Evolutionary conservation across 192 early-diverging fungal species (phyloP).

Genomic region (Gonapodya prolifera): DNA sequence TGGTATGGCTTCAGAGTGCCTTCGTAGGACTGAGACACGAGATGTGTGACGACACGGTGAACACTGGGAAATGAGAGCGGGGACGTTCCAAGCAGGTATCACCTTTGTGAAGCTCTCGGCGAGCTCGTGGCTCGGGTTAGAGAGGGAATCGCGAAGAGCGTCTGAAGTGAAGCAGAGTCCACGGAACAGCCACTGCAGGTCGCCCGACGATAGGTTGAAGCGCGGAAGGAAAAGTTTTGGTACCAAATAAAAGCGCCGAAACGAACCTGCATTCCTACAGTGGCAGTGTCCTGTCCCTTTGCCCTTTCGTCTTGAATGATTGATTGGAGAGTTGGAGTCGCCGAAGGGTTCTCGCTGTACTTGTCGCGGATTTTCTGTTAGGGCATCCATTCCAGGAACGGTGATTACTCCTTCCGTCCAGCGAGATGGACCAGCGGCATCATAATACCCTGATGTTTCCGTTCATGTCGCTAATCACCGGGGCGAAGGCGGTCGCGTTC

Average conservation of each 20-base stretch:
- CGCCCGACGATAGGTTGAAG: too few relatives aligned
- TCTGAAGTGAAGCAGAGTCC: background rate
- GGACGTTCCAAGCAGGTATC: too few relatives aligned
- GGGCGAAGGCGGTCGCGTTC: constrained; percentile 56
- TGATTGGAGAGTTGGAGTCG: constrained; percentile 67
- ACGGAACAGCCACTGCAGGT: background rate
- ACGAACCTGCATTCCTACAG: constrained; percentile 78
- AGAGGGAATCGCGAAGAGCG: background rate
- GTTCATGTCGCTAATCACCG: constrained; percentile 85
- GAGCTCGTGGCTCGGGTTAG: background rate
- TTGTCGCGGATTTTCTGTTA: constrained; percentile 69
- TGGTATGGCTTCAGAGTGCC: constrained; percentile 57
- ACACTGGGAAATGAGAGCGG: too few relatives aligned
- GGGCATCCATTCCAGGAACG: background rate
- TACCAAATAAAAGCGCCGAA: too few relatives aligned
- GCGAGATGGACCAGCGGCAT: background rate
- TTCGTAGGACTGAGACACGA: constrained; percentile 53
- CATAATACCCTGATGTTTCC: constrained; percentile 68
- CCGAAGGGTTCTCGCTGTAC: constrained; percentile 47
- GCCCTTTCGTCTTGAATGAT: constrained; percentile 57
- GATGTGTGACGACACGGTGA: constrained; percentile 60
- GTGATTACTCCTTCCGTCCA: background rate
- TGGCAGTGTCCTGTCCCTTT: constrained; percentile 75
- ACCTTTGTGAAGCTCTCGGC: too few relatives aligned
- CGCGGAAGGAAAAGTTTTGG: too few relatives aligned